Percentiles rank a stretch among this genome's conserved stretches.
Conservation (phyloP, 176 grass and related monocot species). For the Ananas comosus region DNA sequence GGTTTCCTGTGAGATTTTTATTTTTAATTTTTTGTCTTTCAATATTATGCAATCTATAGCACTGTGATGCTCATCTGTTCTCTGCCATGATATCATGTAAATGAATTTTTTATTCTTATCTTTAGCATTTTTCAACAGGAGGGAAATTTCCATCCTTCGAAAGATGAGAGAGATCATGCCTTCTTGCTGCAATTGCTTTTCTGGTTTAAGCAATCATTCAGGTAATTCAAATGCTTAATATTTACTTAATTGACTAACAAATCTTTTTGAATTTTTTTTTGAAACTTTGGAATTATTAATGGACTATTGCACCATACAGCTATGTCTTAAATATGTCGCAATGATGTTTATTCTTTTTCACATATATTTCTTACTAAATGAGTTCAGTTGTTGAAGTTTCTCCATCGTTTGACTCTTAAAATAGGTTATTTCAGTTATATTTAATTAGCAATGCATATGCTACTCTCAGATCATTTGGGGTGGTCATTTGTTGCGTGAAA, state of each 20-base stretch:
- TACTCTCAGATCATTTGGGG: no score
- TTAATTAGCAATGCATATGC: no score
- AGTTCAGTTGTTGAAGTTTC: no score
- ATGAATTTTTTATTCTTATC: neutral
- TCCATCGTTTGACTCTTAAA: no score
- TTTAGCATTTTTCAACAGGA: conserved; percentile 43
- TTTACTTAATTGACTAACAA: no score
- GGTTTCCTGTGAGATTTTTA: neutral
- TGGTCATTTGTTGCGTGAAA: no score
- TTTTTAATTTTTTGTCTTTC: neutral
- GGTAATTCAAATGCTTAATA: conserved; percentile 31
- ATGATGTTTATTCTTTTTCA: neutral
- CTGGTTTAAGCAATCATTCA: conserved; percentile 99
- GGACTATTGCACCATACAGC: neutral
- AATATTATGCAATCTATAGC: no score
- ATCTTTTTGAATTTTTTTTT: conserved; percentile 19
- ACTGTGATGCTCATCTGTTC: neutral
- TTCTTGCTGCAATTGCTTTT: conserved; percentile 86
- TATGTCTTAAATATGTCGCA: neutral
- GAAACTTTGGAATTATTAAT: neutral
- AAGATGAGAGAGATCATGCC: conserved; percentile 77
- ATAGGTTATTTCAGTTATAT: no score
- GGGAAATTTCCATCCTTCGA: conserved; percentile 71
- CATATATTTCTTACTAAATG: neutral
- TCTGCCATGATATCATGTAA: neutral